Percentiles rank a stretch among this genome's conserved stretches.
Evolutionary conservation across 345 rosid species (phyloP).

Genomic region (Camelina hispida): DNA sequence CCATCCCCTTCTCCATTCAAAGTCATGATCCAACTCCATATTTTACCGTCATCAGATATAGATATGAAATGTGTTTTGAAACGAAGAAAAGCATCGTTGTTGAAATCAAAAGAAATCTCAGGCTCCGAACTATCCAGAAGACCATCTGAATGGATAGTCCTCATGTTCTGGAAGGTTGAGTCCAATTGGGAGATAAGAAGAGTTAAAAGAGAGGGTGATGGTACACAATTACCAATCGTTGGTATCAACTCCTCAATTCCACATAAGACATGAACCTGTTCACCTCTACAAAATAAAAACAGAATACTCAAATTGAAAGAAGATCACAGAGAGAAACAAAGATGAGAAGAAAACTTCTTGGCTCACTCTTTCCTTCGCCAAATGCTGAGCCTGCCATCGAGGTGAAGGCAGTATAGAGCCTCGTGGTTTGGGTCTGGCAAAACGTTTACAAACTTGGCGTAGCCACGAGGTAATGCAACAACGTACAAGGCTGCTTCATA

Average conservation of each 20-base stretch:
- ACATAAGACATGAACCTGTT: slow-evolving; percentile 73
- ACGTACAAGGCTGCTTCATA: slow-evolving; percentile 63
- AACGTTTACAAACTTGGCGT: slow-evolving; percentile 74
- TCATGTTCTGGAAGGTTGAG: slow-evolving; percentile 69
- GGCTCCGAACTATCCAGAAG: slow-evolving; percentile 51
- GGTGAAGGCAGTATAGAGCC: slow-evolving; percentile 73
- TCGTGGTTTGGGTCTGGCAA: slow-evolving; percentile 72
- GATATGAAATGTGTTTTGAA: slow-evolving; percentile 68
- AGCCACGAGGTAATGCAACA: slow-evolving; percentile 73
- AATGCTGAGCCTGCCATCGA: slow-evolving; percentile 83
- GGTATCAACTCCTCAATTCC: slow-evolving; percentile 84
- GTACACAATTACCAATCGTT: slow-evolving; percentile 66
- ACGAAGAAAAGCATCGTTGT: slow-evolving; percentile 57
- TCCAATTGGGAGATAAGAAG: slow-evolving; percentile 64
- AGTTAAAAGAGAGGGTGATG: slow-evolving; percentile 70
- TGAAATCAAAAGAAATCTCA: slow-evolving; percentile 72
- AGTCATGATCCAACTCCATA: slow-evolving; percentile 86
- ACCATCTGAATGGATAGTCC: slow-evolving; percentile 54
- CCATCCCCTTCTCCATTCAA: slow-evolving; percentile 58
- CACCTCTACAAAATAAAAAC: slow-evolving; percentile 54
- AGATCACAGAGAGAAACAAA: background rate
- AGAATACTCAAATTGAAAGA: slow-evolving; percentile 15
- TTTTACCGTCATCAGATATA: slow-evolving; percentile 91
- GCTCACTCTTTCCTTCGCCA: slow-evolving; percentile 85
- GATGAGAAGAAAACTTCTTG: background rate